A percentile compares a stretch with the other conserved stretches of the same genome.
These are phyloP conservation scores for Mastigamoeba balamuthi DNA, from an alignment of 78 protist genomes.

Conservation along the genomic window DNA sequence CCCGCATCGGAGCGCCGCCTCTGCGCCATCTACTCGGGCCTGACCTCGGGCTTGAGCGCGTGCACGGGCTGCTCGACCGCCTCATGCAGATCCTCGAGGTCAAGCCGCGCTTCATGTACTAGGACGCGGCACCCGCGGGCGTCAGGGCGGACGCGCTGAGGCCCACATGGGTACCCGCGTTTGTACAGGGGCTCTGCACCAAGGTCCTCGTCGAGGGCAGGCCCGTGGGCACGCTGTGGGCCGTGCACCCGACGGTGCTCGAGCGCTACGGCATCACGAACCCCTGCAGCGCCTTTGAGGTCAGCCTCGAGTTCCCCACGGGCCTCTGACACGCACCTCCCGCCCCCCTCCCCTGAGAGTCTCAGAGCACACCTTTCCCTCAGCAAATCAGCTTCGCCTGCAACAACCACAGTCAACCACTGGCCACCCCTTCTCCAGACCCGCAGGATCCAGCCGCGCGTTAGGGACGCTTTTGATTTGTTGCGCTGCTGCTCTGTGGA, in stretches of 20 bases:
- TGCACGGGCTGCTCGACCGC: constrained; percentile 73
- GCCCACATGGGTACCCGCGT: constrained; percentile 26
- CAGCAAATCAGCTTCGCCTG: too few relatives aligned
- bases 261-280: constrained; percentile 29
- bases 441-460: too few relatives aligned
- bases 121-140: neutral
- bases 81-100: constrained; percentile 21
- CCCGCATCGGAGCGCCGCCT: constrained; percentile 55
- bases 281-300: constrained; percentile 51
- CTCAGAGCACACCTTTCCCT: too few relatives aligned
- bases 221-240: constrained; percentile 73
- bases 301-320: constrained; percentile 23
- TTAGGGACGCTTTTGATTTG: too few relatives aligned
- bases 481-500: too few relatives aligned
- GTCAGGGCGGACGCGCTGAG: neutral
- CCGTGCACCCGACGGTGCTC: constrained; percentile 71
- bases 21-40: constrained; percentile 33
- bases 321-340: too few relatives aligned
- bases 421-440: too few relatives aligned
- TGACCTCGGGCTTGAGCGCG: constrained; percentile 41
- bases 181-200: constrained; percentile 55
- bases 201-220: constrained; percentile 21
- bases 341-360: too few relatives aligned
- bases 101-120: too few relatives aligned
- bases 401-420: too few relatives aligned